A percentile compares a stretch with the other conserved stretches of the same genome.
Evolutionary conservation across 495 filamentous ascomycete species (phyloP).

Genomic region (Acidiella bohemica): DNA sequence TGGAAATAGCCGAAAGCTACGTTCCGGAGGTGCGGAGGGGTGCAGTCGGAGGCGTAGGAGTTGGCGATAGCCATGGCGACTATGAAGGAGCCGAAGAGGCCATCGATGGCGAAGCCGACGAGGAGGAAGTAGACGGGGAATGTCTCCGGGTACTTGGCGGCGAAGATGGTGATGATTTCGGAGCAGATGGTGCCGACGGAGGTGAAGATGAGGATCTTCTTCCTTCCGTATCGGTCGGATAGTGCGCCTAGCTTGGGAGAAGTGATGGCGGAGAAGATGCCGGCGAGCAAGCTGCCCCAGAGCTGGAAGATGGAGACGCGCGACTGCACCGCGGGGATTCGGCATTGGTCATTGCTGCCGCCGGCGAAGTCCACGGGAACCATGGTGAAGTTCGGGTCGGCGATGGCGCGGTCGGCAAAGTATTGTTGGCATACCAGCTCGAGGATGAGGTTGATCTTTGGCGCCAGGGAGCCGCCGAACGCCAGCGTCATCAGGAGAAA

Average conservation of each 20-base stretch:
- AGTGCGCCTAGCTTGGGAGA: constrained; percentile 71
- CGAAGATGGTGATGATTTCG: constrained; percentile 63
- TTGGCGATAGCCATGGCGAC: constrained; percentile 64
- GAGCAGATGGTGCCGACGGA: constrained; percentile 51
- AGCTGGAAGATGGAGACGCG: constrained; percentile 66
- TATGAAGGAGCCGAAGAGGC: constrained; percentile 75
- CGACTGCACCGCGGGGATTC: constrained; percentile 54
- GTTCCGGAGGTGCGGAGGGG: constrained; percentile 58
- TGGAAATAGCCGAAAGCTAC: constrained; percentile 86
- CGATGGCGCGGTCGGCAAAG: constrained; percentile 43
- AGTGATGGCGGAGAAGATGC: constrained; percentile 57
- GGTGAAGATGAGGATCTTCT: constrained; percentile 50
- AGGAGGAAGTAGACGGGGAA: constrained; percentile 63
- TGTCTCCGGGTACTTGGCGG: constrained; percentile 57
- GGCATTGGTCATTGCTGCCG: constrained; percentile 61
- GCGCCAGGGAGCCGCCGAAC: constrained; percentile 69
- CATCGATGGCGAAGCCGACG: constrained; percentile 60
- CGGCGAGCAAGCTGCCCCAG: constrained; percentile 54
- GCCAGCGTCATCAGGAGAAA: constrained; percentile 67
- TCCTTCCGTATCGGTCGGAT: constrained; percentile 81
- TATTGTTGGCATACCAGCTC: constrained; percentile 69
- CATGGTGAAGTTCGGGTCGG: constrained; percentile 47
- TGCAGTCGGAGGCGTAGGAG: constrained; percentile 82
- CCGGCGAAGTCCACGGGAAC: constrained; percentile 50
- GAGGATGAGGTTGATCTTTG: constrained; percentile 67